Percentiles rank a stretch among this genome's conserved stretches.
Conservation (phyloP, 306 rosid genomes). For the Quercus ilex region DNA sequence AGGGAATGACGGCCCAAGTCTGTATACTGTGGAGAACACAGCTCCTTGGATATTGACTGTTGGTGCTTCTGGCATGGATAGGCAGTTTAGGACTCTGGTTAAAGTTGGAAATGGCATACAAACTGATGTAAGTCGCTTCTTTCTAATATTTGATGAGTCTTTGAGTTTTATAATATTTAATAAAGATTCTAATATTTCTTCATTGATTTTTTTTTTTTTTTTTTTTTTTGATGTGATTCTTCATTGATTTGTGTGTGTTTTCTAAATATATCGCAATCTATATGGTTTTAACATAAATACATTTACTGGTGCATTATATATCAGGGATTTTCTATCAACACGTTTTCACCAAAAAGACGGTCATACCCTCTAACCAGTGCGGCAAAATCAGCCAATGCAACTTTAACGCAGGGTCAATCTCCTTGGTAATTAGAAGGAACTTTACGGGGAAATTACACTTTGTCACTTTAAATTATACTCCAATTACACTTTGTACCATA, state of each 20-base stretch:
- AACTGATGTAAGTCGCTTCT: constrained; percentile 30
- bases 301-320: background rate
- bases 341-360: background rate
- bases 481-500: too few relatives aligned
- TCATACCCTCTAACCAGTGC: constrained; percentile 29
- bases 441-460: background rate
- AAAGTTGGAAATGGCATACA: too few relatives aligned
- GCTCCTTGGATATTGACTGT: constrained; percentile 77
- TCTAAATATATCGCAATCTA: too few relatives aligned
- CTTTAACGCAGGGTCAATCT: constrained; percentile 23
- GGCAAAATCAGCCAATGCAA: constrained; percentile 36
- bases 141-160: too few relatives aligned
- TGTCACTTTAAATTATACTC: too few relatives aligned
- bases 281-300: background rate
- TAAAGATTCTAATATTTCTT: too few relatives aligned
- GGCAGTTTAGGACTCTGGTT: too few relatives aligned
- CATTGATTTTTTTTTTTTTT: too few relatives aligned
- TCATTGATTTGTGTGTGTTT: too few relatives aligned
- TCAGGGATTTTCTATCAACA: constrained; percentile 68
- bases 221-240: too few relatives aligned
- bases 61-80: too few relatives aligned
- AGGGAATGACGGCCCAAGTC: constrained; percentile 50
- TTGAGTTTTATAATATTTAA: too few relatives aligned
- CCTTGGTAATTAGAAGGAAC: constrained; percentile 30
- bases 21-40: constrained; percentile 39